Conservation (phyloP, 2,329 filamentous ascomycete species). For the Ophiostoma ulmi region DNA sequence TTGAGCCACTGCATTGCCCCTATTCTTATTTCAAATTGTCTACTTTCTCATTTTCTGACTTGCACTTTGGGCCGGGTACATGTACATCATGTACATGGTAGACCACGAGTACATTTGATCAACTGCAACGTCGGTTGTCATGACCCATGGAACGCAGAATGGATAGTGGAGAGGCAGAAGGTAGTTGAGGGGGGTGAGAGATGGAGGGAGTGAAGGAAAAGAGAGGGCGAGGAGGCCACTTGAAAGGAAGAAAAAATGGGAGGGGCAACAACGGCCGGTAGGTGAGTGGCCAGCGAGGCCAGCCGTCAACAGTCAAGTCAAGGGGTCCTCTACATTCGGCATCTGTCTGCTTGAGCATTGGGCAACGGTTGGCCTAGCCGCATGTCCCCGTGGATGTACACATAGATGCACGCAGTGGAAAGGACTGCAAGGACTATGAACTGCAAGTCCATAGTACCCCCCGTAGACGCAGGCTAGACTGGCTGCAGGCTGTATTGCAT, state of each 20-base stretch:
- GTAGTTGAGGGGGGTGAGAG: neutral
- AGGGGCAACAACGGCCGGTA: neutral
- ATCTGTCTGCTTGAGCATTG: slow-evolving; percentile 3
- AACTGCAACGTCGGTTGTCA: slow-evolving; percentile 8
- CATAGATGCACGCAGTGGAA: neutral
- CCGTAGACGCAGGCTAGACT: neutral
- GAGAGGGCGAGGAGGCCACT: neutral
- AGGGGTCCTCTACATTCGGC: slow-evolving; percentile 1
- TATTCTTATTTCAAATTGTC: slow-evolving; percentile 9
- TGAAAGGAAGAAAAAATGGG: neutral
- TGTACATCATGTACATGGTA: slow-evolving; percentile 2
- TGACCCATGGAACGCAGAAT: slow-evolving; percentile 6
- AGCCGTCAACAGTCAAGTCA: neutral
- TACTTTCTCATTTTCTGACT: neutral
- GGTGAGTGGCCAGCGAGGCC: too few relatives aligned
- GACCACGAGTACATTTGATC: slow-evolving; percentile 5
- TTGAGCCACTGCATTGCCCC: neutral
- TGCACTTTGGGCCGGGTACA: neutral
- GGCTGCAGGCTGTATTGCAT: slow-evolving; percentile 1
- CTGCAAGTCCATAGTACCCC: neutral
- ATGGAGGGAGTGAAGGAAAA: neutral
- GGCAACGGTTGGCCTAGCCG: slow-evolving; percentile 1
- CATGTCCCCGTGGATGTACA: neutral
- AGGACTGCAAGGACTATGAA: neutral
- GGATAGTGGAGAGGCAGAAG: neutral